Conservation (phyloP, 2,329 filamentous ascomycete genomes). For the Cryphonectria carpinicola region DNA sequence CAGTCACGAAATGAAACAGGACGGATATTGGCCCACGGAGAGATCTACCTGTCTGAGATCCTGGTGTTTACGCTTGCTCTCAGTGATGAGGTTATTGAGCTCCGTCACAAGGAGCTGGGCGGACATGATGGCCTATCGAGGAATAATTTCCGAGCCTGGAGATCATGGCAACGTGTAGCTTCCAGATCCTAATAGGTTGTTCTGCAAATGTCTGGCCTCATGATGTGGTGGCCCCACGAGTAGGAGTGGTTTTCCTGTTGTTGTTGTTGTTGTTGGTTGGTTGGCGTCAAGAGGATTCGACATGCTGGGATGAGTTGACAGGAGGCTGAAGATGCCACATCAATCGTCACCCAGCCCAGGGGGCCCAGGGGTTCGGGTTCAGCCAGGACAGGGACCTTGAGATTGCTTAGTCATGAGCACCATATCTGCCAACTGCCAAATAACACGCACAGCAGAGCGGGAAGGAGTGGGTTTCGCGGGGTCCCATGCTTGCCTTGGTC, state of each 20-base stretch:
- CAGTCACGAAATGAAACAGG: neutral
- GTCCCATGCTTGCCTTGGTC: neutral
- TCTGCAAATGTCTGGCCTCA: neutral
- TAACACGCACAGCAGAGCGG: neutral
- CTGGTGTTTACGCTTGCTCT: slow-evolving; percentile 92
- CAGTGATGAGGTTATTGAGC: slow-evolving; percentile 87
- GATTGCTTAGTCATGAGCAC: slow-evolving; percentile 4
- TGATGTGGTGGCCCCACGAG: neutral
- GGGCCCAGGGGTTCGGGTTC: slow-evolving; percentile 7
- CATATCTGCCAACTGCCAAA: neutral
- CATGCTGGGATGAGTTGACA: neutral
- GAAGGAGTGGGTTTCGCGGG: slow-evolving; percentile 11
- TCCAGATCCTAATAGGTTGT: neutral
- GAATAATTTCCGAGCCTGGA: neutral
- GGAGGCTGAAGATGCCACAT: slow-evolving; percentile 10
- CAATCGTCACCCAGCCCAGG: neutral
- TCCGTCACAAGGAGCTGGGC: slow-evolving; percentile 87
- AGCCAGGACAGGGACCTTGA: neutral
- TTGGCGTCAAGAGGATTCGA: neutral
- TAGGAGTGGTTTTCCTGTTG: neutral
- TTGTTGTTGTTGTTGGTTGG: neutral
- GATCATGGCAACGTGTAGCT: slow-evolving; percentile 11
- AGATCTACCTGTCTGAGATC: slow-evolving; percentile 75
- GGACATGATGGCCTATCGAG: slow-evolving; percentile 67
- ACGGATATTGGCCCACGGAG: slow-evolving; percentile 34